These are phyloP conservation scores for Paraphysoderma sedebokerense DNA, from an alignment of 371 early-diverging fungal species.

Conservation along the genomic window DNA sequence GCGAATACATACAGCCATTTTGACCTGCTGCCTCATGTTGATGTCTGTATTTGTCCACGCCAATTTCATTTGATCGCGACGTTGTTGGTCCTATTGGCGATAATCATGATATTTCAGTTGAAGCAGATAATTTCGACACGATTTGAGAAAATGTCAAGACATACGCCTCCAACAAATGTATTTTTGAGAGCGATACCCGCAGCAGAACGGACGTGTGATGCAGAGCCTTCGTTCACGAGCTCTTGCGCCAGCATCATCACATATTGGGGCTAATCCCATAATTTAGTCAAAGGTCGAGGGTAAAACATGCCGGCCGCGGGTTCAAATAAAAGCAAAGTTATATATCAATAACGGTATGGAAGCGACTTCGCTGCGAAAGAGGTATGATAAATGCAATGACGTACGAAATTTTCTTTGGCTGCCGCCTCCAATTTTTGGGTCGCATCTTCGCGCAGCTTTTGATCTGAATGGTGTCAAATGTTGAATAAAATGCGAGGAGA, in stretches of 20 bases:
- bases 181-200: slow-evolving; percentile 89
- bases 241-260: slow-evolving; percentile 55
- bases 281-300: too few relatives aligned
- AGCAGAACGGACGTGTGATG: slow-evolving; percentile 42
- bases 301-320: too few relatives aligned
- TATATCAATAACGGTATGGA: neutral
- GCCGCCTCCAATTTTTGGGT: neutral
- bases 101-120: neutral
- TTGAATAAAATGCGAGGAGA: neutral
- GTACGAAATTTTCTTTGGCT: neutral
- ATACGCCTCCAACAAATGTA: slow-evolving; percentile 64
- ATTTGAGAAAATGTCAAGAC: neutral
- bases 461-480: neutral
- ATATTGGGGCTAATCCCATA: slow-evolving; percentile 61
- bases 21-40: slow-evolving; percentile 2
- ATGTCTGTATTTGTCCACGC: slow-evolving; percentile 1
- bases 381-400: neutral
- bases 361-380: neutral
- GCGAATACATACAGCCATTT: neutral
- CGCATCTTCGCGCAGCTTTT: neutral
- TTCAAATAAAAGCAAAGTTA: neutral
- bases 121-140: neutral
- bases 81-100: slow-evolving; percentile 2
- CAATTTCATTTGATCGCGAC: slow-evolving; percentile 2
- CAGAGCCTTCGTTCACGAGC: slow-evolving; percentile 52